Conservation (phyloP, 2,329 filamentous ascomycete species). For the Lecanosticta acicola region DNA sequence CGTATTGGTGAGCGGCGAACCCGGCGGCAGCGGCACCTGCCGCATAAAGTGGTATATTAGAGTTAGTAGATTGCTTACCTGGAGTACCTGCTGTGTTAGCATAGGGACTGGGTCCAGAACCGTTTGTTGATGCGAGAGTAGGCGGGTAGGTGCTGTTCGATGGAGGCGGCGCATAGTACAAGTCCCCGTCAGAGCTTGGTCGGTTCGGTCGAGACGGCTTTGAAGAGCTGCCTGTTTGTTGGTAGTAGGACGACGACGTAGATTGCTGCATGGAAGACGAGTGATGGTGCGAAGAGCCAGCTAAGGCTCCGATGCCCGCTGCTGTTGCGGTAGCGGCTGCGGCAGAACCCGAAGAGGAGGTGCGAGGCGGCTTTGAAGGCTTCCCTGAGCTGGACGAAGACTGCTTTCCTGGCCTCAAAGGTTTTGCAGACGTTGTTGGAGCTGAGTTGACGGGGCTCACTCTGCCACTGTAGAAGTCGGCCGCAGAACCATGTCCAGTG, state of each 20-base stretch:
- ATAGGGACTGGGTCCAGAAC: constrained; percentile 4
- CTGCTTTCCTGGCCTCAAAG: constrained; percentile 33
- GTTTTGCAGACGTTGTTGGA: constrained; percentile 20
- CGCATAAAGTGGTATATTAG: constrained; percentile 42
- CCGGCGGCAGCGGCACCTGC: constrained; percentile 40
- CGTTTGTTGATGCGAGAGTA: constrained; percentile 7
- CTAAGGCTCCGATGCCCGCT: constrained; percentile 38
- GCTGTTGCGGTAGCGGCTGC: constrained; percentile 36
- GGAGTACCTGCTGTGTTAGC: constrained; percentile 18
- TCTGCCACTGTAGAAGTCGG: constrained; percentile 48
- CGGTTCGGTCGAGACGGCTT: constrained; percentile 12
- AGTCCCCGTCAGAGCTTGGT: constrained; percentile 17
- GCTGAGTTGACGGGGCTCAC: constrained; percentile 17
- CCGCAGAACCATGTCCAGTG: constrained; percentile 55
- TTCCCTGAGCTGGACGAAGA: constrained; percentile 19
- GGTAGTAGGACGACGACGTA: constrained; percentile 16
- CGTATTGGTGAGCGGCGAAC: constrained; percentile 36
- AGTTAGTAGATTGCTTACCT: constrained; percentile 39
- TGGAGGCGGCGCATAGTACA: constrained; percentile 12
- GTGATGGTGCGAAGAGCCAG: constrained; percentile 22
- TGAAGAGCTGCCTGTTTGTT: constrained; percentile 11
- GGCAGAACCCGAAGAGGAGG: constrained; percentile 33
- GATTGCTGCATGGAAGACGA: constrained; percentile 9
- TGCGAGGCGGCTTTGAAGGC: constrained; percentile 28
- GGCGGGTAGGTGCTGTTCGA: constrained; percentile 9